phyloP scores from a whole-genome alignment of 345 rosid genomes.

The Heritiera fomes region DNA sequence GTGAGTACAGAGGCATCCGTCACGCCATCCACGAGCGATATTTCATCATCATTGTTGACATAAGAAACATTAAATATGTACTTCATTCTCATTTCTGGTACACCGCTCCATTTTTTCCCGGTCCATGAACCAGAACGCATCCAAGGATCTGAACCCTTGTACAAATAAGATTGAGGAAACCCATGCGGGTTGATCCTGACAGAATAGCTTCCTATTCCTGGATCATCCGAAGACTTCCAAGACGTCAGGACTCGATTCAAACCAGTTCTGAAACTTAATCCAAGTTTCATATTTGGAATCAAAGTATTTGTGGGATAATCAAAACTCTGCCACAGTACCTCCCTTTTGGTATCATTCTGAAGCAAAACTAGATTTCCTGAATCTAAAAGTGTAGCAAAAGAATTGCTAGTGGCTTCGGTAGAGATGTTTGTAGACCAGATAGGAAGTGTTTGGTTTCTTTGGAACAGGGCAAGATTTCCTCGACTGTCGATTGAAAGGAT shows the following conservation, averaged over 20 bases:
- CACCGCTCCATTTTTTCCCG: constrained; percentile 64
- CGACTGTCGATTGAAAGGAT: constrained; percentile 38
- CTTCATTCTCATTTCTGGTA: constrained; percentile 51
- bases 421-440: constrained; percentile 57
- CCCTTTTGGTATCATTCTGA: constrained; percentile 26
- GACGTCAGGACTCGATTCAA: constrained; percentile 41
- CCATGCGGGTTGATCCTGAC: constrained; percentile 43
- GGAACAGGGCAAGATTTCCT: constrained; percentile 44
- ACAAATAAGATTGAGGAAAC: constrained; percentile 49
- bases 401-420: constrained; percentile 16
- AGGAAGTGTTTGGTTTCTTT: constrained; percentile 31
- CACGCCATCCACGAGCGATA: constrained; percentile 35
- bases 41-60: constrained; percentile 37
- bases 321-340: constrained; percentile 66
- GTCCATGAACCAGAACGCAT: constrained; percentile 72
- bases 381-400: constrained; percentile 51
- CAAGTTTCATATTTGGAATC: constrained; percentile 68
- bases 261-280: constrained; percentile 41
- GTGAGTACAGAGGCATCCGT: constrained; percentile 37
- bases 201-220: constrained; percentile 45
- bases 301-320: constrained; percentile 62
- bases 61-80: constrained; percentile 36
- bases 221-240: constrained; percentile 59
- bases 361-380: constrained; percentile 61
- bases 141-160: constrained; percentile 30